Evolutionary conservation across 78 protist species (phyloP).

Genomic region (Dictyostelium brefeldianum): DNA sequence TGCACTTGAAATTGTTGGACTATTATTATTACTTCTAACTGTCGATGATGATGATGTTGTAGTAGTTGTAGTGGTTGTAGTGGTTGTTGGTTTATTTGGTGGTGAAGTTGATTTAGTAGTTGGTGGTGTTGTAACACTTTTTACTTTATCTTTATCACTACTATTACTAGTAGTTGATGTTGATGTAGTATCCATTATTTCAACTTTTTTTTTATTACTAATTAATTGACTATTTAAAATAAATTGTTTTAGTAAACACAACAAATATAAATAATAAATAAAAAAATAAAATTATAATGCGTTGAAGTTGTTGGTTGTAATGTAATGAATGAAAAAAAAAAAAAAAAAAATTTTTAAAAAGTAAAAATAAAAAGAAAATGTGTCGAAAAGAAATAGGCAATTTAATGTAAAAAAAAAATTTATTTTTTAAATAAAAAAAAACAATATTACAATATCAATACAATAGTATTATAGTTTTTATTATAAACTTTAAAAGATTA

Average conservation of each 20-base stretch:
- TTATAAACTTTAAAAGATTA: no score
- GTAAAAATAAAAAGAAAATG: no score
- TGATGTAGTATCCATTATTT: neutral
- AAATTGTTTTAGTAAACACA: neutral
- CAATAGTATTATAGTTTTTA: no score
- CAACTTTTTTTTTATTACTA: neutral
- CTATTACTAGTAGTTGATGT: neutral
- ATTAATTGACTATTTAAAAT: neutral
- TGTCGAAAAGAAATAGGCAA: no score
- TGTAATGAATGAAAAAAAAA: no score
- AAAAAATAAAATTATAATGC: no score
- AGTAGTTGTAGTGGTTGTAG: neutral
- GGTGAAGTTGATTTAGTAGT: neutral
- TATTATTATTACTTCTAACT: neutral
- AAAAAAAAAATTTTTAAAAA: no score
- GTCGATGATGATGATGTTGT: neutral
- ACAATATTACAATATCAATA: no score
- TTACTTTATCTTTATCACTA: neutral
- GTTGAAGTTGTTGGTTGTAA: no score
- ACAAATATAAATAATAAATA: no score
- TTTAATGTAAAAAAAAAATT: no score
- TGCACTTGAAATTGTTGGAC: neutral
- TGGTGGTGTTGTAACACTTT: neutral
- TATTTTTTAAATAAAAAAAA: no score
- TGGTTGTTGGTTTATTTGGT: neutral